Base-by-base conservation (phyloP, 108 stramenopile species). In the Nitzschia inconspicua region DNA sequence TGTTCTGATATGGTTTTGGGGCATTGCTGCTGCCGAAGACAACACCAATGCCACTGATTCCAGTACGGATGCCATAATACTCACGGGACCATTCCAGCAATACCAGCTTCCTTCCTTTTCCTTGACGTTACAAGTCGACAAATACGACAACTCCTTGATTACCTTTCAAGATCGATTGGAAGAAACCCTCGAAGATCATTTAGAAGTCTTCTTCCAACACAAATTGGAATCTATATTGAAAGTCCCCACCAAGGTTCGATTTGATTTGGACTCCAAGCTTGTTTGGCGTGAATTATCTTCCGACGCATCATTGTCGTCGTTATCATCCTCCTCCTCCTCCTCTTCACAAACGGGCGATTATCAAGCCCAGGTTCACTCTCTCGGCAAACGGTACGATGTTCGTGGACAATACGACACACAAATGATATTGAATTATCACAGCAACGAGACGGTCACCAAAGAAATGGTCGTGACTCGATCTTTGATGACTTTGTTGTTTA, bases 401-500 rank as follows among this genome's bases (percentile, higher is more conserved):
- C 46, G 27, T 29, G 53, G 16, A 16, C 34, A 25, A 29, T 54
- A 36, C 19, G 11, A 34, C 25, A 18, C 35, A 23, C 34, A 54
- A 54, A 36, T 54, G 3, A 54, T 22, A 23, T 23, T 1, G 11
- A 14, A 39, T 1, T 39, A 14, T 14, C 14, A 36, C 35, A 22
- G 9, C n/a, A 23, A 36, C n/a, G 53, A 54, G 22, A 32, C 53
- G 2, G 16, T 36, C 35, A 39, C 14, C 37, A 54, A 34, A 32
- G 16, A 18, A 36, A 18, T 18, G 53, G 20, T 54, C 3, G 22
- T 62, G 19, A 52, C 60, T 9, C 60, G 55, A 23, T 44, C 55
- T 5, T 25, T 62, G 5, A 58, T 72, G 31, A 42, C 63, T 28
- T 16, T 72, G n/a, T 40, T 64, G 14, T 58, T 72, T 20, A 50